phyloP scores from a whole-genome alignment of 2,329 filamentous ascomycete genomes.

The Cryphonectria naterciae region DNA sequence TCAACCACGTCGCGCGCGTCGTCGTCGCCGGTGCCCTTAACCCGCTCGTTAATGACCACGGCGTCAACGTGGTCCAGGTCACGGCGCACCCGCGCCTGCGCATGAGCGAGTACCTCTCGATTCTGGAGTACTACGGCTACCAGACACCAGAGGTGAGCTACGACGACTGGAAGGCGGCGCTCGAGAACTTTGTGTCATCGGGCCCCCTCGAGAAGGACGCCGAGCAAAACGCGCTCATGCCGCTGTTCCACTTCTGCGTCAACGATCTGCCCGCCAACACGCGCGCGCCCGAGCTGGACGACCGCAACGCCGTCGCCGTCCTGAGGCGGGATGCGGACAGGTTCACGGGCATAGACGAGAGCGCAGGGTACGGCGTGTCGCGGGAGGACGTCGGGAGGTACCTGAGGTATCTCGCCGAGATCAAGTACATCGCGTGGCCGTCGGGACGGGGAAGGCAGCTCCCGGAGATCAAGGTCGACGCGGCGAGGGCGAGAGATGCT shows the following conservation, averaged over 20 bases:
- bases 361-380: constrained; percentile 58
- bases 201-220: constrained; percentile 57
- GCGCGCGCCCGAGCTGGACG: constrained; percentile 74
- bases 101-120: constrained; percentile 76
- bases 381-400: constrained; percentile 66
- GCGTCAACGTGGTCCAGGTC: constrained; percentile 70
- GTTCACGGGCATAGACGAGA: constrained; percentile 53
- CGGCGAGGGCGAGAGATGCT: constrained; percentile 29
- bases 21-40: constrained; percentile 75
- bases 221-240: constrained; percentile 74
- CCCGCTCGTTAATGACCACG: constrained; percentile 48
- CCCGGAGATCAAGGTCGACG: constrained; percentile 39
- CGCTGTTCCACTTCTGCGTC: constrained; percentile 74
- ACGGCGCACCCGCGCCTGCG: constrained; percentile 78
- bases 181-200: constrained; percentile 70
- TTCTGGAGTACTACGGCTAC: constrained; percentile 75
- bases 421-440: constrained; percentile 63
- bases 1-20: constrained; percentile 80
- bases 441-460: constrained; percentile 38
- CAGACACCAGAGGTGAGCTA: constrained; percentile 69
- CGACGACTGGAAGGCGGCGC: constrained; percentile 66
- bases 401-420: constrained; percentile 63
- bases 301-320: constrained; percentile 67
- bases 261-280: constrained; percentile 71
- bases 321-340: constrained; percentile 65